phyloP scores from a whole-genome alignment of 495 filamentous ascomycete genomes.

The Hypoxylon perforatum region DNA sequence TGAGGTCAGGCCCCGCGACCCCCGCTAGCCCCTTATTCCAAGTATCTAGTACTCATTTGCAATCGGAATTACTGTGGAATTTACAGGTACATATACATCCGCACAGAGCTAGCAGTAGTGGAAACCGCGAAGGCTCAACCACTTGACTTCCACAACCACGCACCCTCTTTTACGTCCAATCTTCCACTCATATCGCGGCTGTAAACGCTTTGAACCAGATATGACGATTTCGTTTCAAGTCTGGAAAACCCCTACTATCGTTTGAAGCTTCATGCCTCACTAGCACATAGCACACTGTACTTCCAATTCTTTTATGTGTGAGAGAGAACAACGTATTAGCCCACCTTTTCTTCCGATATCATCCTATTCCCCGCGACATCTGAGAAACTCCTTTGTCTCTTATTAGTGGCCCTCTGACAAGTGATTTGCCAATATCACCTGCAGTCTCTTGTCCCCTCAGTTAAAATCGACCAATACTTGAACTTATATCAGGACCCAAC shows the following conservation, averaged over 20 bases:
- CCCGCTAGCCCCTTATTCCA: conserved; percentile 24
- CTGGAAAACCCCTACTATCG: conserved; percentile 16
- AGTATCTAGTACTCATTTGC: conserved; percentile 18
- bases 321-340: not conserved
- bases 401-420: conserved; percentile 8
- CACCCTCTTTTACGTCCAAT: conserved; percentile 6
- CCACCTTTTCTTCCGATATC: conserved; percentile 4
- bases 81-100: not conserved
- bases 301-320: conserved; percentile 12
- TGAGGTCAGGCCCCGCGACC: conserved; percentile 21
- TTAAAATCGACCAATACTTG: conserved; percentile 16
- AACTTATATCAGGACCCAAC: conserved; percentile 8
- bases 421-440: conserved; percentile 33
- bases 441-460: conserved; percentile 13
- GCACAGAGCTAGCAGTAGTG: conserved; percentile 16
- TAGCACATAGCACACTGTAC: not conserved
- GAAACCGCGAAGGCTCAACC: conserved; percentile 22
- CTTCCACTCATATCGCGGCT: conserved; percentile 38
- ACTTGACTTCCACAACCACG: conserved; percentile 9
- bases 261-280: conserved; percentile 14
- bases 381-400: conserved; percentile 14
- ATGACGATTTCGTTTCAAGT: conserved; percentile 41
- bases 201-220: conserved; percentile 42
- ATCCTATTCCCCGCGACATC: not conserved
- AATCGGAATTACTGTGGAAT: not conserved